Conservation (phyloP, 306 rosid genomes). For the Ceratonia siliqua region DNA sequence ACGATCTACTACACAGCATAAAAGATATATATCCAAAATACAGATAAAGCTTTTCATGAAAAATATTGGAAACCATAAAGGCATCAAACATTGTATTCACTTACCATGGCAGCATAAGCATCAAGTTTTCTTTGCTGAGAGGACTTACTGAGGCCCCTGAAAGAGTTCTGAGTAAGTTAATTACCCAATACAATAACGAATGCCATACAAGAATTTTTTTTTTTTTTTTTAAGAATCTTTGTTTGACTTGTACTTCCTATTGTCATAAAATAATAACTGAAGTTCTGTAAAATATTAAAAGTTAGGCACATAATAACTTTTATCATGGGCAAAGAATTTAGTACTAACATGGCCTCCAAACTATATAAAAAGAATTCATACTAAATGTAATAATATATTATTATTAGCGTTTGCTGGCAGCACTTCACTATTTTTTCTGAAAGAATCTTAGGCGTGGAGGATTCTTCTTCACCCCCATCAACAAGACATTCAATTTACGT, state of each 20-base stretch:
- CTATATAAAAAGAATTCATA: not conserved
- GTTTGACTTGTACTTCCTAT: not conserved
- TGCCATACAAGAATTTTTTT: not conserved
- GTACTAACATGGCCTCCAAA: not conserved
- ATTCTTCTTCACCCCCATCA: not conserved
- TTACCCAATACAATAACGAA: constrained; percentile 4
- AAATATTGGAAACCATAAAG: constrained; percentile 8
- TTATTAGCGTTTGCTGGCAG: not conserved
- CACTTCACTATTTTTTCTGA: not conserved
- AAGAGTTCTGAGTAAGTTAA: constrained; percentile 31
- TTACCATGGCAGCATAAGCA: constrained; percentile 55
- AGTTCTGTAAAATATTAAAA: not conserved
- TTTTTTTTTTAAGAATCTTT: not conserved
- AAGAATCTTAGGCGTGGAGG: not conserved
- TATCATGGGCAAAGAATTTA: not conserved
- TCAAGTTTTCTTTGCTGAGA: constrained; percentile 39
- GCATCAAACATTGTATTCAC: constrained; percentile 9
- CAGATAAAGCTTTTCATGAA: not conserved
- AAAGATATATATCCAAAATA: not conserved
- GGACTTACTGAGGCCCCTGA: constrained; percentile 49
- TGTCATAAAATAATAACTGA: not conserved
- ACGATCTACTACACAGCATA: not conserved
- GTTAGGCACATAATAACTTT: not conserved
- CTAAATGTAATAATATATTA: not conserved
- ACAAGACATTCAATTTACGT: not conserved